Evolutionary conservation across 805 yeast genomes (phyloP).

Genomic region (Ogataea siamensis): DNA sequence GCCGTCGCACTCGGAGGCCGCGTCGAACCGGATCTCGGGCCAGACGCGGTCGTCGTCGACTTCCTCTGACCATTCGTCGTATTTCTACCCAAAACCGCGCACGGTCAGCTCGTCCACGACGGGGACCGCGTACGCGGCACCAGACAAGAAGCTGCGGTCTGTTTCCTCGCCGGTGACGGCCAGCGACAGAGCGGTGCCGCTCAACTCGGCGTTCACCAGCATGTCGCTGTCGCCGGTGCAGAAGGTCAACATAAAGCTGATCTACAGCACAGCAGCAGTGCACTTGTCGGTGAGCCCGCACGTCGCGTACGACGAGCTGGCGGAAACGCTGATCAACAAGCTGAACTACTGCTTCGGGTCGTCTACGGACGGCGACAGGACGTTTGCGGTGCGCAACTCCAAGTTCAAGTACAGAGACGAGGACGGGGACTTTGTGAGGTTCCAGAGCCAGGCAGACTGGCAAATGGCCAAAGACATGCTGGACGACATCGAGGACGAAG

Average conservation of each 20-base stretch:
- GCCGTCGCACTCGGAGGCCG: conserved; percentile 14
- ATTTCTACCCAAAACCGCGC: conserved; percentile 27
- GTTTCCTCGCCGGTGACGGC: conserved; percentile 33
- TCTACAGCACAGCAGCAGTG: conserved; percentile 50
- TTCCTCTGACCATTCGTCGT: conserved; percentile 22
- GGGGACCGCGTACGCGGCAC: conserved; percentile 25
- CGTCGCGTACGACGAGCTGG: conserved; percentile 27
- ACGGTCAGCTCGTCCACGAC: conserved; percentile 28
- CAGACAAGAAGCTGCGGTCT: conserved; percentile 33
- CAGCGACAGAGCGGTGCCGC: conserved; percentile 12
- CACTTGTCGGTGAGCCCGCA: conserved; percentile 56
- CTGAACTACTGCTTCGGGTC: conserved; percentile 61
- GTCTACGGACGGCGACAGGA: conserved; percentile 28
- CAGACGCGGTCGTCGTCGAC: conserved; percentile 27
- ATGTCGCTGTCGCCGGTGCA: conserved; percentile 4
- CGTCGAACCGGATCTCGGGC: conserved; percentile 16
- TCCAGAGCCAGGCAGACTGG: conserved; percentile 88
- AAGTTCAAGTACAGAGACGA: conserved; percentile 86
- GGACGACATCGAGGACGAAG: conserved; percentile 46
- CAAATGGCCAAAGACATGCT: conserved; percentile 73
- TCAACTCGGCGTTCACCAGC: conserved; percentile 3
- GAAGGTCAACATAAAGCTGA: conserved; percentile 30
- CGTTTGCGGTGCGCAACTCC: conserved; percentile 28
- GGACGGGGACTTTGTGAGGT: conserved; percentile 88
- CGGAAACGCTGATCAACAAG: conserved; percentile 46